Base-by-base conservation (phyloP, 1,139 yeast genomes). In the Yamadazyma membranifaciens region DNA sequence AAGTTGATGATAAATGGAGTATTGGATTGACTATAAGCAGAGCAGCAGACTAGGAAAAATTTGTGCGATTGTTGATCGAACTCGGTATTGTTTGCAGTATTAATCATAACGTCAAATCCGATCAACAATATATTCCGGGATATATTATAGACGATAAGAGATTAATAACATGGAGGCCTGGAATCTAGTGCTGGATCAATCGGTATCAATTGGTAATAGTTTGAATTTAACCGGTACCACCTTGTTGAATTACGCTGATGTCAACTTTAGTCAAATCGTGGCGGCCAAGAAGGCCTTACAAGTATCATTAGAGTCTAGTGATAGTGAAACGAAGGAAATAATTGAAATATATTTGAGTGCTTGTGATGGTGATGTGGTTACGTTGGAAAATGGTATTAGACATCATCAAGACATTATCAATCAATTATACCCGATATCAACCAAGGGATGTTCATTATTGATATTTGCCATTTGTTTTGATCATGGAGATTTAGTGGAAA, bases 391-490 rank as follows among this genome's bases (percentile, higher is more conserved):
- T 15, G 49, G 69, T 2, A 45, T 67, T 2, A 46, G 67, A 15
- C 51, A 58, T 3, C 55, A 64, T 36, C 62, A 67, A 1, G 60
- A 61, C 4, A 44, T 63, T 10, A 53, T 70, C n/a, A 60, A 69
- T 36, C 34, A 46, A 24, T 44, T 55, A 17, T 64, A 54, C 42
- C 74, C 74, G 3, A 46, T 51, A 6, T 73, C 70, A 32, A 56
- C 58, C 5, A 55, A 58, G 26, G 85, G 85, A 0, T 61, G 71
- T 3, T 65, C 77, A 0, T 75, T 81, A 1, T 61, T 80, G 49
- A 65, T 78, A 1, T 77, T 69, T 52, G 77, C 83, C 10, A 66
- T 79, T 20, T 76, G 78, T 41, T 78, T 78, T 48, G 65, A 71
- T 41, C 67, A 78, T 34, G 45, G 51, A 5, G 69, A 62, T 6